phyloP scores from a whole-genome alignment of 768 basidiomycete species.

The Termitomyces sp. region DNA sequence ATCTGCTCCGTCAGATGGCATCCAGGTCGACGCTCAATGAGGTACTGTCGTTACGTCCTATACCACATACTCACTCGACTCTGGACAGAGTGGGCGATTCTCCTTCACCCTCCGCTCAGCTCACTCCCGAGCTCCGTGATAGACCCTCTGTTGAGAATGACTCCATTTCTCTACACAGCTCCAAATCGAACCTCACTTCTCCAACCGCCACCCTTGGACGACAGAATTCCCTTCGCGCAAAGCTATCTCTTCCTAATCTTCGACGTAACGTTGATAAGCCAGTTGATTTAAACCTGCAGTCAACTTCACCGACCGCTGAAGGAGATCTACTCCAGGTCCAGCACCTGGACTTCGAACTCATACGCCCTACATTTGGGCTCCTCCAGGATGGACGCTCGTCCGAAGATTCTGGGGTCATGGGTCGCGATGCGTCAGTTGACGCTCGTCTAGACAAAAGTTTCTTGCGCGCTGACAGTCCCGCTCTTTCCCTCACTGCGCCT shows the following conservation, averaged over 20 bases:
- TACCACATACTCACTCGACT: conserved; percentile 7
- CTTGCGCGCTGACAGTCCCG: conserved; percentile 36
- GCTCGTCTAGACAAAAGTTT: conserved; percentile 19
- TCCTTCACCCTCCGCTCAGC: conserved; percentile 3
- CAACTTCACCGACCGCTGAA: conserved; percentile 21
- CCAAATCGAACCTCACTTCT: conserved; percentile 29
- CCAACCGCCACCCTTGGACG: conserved; percentile 25
- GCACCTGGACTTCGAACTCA: conserved; percentile 78
- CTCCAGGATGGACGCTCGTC: conserved; percentile 36
- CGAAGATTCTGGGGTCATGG: conserved; percentile 46
- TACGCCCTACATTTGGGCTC: conserved; percentile 52
- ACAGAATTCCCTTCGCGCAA: conserved; percentile 44
- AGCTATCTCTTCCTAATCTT: conserved; percentile 65
- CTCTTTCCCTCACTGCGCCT: conserved; percentile 27
- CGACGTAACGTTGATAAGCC: conserved; percentile 37
- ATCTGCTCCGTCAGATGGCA: conserved; percentile 20
- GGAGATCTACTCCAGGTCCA: conserved; percentile 66
- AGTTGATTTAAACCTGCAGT: conserved; percentile 25
- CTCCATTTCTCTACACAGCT: conserved; percentile 25
- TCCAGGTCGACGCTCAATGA: conserved; percentile 21
- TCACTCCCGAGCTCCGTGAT: background rate
- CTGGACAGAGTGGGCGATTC: background rate
- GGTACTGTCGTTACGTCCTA: background rate
- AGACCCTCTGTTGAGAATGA: conserved; percentile 19
- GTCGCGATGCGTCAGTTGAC: conserved; percentile 30